Evolutionary conservation across 2,329 filamentous ascomycete genomes (phyloP).

Genomic region (Colletotrichum echinochloae): DNA sequence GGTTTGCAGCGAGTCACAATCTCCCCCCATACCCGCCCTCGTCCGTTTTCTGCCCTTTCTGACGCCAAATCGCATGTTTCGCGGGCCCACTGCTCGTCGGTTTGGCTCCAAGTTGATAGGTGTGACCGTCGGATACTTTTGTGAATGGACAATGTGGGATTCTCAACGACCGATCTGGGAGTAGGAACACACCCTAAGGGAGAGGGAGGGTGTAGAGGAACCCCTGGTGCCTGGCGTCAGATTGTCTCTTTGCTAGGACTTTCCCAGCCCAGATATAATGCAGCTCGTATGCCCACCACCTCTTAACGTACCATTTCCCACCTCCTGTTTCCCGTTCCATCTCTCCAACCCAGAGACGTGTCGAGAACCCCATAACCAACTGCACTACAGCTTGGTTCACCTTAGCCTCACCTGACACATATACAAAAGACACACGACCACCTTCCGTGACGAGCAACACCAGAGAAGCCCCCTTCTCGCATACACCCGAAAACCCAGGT

Average conservation of each 20-base stretch:
- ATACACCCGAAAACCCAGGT: not conserved
- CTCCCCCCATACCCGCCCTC: constrained; percentile 30
- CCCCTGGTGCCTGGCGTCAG: constrained; percentile 10
- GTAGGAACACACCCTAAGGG: not conserved
- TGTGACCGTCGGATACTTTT: constrained; percentile 3
- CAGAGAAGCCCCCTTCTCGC: not conserved
- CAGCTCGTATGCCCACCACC: constrained; percentile 22
- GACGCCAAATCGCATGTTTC: constrained; percentile 41
- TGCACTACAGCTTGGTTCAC: not conserved
- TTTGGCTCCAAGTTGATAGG: constrained; percentile 22
- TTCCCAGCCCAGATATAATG: constrained; percentile 35
- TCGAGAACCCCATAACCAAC: constrained; percentile 20
- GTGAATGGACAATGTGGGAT: constrained; percentile 19
- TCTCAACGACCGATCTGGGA: constrained; percentile 7
- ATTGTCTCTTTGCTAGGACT: constrained; percentile 10
- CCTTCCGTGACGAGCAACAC: not conserved
- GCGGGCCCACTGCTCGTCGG: constrained; percentile 16
- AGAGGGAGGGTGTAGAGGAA: not conserved
- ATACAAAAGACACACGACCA: constrained; percentile 23
- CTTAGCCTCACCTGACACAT: constrained; percentile 23
- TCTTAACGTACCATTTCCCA: not conserved
- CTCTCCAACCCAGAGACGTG: constrained; percentile 24
- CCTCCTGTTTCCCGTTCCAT: constrained; percentile 16
- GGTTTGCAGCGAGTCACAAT: constrained; percentile 25
- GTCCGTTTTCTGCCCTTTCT: constrained; percentile 38